phyloP scores from a whole-genome alignment of 2,329 filamentous ascomycete species.

The Arachnomyces sp. region DNA sequence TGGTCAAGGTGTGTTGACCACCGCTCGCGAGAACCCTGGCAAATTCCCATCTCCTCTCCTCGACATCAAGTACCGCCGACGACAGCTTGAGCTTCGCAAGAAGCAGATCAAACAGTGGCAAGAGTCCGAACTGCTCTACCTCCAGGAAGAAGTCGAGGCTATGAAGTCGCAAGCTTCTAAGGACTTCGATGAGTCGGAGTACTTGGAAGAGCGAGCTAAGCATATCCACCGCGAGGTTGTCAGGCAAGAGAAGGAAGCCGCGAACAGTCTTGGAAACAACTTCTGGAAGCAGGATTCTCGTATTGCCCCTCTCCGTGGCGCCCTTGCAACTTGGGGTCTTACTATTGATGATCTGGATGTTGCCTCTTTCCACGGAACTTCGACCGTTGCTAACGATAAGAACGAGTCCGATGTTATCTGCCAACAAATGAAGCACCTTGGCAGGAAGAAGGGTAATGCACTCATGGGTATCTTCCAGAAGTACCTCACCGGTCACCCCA shows the following conservation, averaged over 20 bases:
- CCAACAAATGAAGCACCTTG: conserved; percentile 28
- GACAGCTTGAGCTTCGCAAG: conserved; percentile 89
- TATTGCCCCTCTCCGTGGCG: conserved; percentile 41
- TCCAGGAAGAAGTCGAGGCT: conserved; percentile 84
- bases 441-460: conserved; percentile 26
- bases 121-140: conserved; percentile 84
- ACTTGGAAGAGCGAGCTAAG: conserved; percentile 70
- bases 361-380: conserved; percentile 35
- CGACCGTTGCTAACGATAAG: conserved; percentile 31
- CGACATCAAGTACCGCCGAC: conserved; percentile 93
- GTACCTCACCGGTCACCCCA: conserved; percentile 31
- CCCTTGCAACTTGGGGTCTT: conserved; percentile 30
- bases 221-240: conserved; percentile 84
- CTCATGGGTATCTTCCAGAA: conserved; percentile 31
- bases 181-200: conserved; percentile 74
- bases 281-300: conserved; percentile 96
- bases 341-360: conserved; percentile 32
- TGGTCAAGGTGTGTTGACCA: conserved; percentile 92
- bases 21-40: conserved; percentile 79
- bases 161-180: conserved; percentile 68
- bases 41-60: conserved; percentile 93
- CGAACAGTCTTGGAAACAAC: conserved; percentile 89
- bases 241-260: conserved; percentile 86
- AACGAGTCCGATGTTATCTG: conserved; percentile 33
- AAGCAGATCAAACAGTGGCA: conserved; percentile 95